phyloP scores from a whole-genome alignment of 1,284 basidiomycete species.

The Veloboletus limbatus region DNA sequence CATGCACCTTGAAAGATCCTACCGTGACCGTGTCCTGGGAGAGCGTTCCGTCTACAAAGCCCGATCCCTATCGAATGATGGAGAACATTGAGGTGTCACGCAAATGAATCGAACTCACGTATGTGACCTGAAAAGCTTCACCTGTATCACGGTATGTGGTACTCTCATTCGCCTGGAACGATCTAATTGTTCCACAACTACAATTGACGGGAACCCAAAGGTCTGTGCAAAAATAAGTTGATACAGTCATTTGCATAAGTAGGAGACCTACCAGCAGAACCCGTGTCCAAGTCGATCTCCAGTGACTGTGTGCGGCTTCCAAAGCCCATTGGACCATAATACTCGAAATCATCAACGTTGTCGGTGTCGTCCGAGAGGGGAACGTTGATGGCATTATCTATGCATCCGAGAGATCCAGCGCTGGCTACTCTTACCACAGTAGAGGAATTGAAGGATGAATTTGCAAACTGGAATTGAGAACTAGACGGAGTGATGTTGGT shows the following conservation, averaged over 20 bases:
- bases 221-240: conserved; percentile 30
- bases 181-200: conserved; percentile 35
- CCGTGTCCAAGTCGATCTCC: conserved; percentile 56
- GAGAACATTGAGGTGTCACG: conserved; percentile 9
- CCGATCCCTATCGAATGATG: conserved; percentile 42
- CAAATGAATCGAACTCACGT: conserved; percentile 44
- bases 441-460: neutral
- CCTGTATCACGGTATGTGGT: conserved; percentile 38
- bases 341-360: conserved; percentile 43
- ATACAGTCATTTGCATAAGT: neutral
- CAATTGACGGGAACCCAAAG: conserved; percentile 51
- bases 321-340: conserved; percentile 47
- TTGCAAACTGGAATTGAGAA: neutral
- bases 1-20: conserved; percentile 40
- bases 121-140: conserved; percentile 46
- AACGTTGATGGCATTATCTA: neutral
- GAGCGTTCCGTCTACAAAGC: conserved; percentile 45
- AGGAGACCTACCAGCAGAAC: conserved; percentile 40
- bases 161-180: conserved; percentile 41
- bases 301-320: conserved; percentile 48
- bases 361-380: conserved; percentile 25
- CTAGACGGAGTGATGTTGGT: conserved; percentile 6
- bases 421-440: neutral
- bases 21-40: conserved; percentile 49
- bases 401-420: neutral